Percentiles rank a stretch among this genome's conserved stretches.
Conservation (phyloP, 441 rosid genomes). For the Mallotus japonicus region DNA sequence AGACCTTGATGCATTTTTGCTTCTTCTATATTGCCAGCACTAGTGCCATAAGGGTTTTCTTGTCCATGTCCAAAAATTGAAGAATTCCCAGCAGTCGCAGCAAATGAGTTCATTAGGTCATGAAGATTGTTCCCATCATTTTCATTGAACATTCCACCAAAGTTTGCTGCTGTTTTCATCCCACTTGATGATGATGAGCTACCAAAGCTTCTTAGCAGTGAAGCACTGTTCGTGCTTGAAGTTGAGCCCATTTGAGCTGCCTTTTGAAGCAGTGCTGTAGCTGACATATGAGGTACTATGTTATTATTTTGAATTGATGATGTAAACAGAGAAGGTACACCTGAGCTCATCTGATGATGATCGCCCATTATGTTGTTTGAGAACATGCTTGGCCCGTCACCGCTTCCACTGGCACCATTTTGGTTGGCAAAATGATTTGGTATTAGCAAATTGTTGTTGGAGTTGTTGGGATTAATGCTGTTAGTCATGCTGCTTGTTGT, state of each 20-base stretch:
- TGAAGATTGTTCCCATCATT: conserved; percentile 38
- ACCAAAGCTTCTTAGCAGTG: conserved; percentile 42
- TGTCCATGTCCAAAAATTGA: conserved; percentile 41
- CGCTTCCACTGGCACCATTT: conserved; percentile 24
- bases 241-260: conserved; percentile 86
- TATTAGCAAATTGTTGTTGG: conserved; percentile 31
- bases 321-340: conserved; percentile 33
- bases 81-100: conserved; percentile 37
- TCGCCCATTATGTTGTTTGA: conserved; percentile 26
- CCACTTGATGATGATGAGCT: conserved; percentile 38
- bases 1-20: conserved; percentile 35
- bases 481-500: conserved; percentile 26
- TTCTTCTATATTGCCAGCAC: conserved; percentile 27
- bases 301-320: conserved; percentile 37
- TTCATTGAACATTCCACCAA: conserved; percentile 33
- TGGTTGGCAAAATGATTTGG: conserved; percentile 43
- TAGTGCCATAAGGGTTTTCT: conserved; percentile 33
- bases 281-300: conserved; percentile 56
- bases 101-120: conserved; percentile 49
- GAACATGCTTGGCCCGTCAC: conserved; percentile 30
- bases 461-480: conserved; percentile 23
- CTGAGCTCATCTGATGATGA: conserved; percentile 29
- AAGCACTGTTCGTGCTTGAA: conserved; percentile 36
- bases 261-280: conserved; percentile 80
- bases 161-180: conserved; percentile 26